Percentiles rank a stretch among this genome's conserved stretches.
Conservation (phyloP, 2,329 filamentous ascomycete species). For the Trichoderma atroviride region DNA sequence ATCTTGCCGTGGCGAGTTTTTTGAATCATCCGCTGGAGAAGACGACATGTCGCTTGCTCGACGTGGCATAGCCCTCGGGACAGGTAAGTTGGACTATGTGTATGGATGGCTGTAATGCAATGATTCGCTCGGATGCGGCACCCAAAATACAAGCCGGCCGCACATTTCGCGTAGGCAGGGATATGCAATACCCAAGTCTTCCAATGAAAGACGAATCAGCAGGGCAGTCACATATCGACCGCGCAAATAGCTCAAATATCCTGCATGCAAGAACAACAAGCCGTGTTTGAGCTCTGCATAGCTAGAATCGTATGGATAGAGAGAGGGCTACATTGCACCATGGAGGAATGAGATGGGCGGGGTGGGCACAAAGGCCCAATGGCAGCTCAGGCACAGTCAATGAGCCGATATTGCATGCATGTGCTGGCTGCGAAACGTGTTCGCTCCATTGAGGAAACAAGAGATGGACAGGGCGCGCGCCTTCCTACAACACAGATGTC, state of each 20-base stretch:
- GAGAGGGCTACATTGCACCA: conserved; percentile 10
- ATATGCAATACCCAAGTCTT: neutral
- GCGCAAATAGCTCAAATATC: conserved; percentile 4
- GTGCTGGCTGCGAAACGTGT: neutral
- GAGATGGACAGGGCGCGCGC: neutral
- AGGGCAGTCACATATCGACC: conserved; percentile 20
- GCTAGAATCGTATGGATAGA: neutral
- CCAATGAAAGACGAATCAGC: neutral
- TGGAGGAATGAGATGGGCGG: neutral
- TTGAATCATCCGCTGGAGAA: neutral
- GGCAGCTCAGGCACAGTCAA: neutral
- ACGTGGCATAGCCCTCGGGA: neutral
- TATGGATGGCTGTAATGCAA: neutral
- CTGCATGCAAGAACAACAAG: conserved; percentile 20
- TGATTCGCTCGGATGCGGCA: conserved; percentile 11
- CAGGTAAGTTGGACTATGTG: neutral
- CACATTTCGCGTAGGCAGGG: neutral
- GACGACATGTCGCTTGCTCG: conserved; percentile 19
- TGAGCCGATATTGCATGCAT: neutral
- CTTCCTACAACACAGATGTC: neutral
- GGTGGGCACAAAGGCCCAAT: neutral
- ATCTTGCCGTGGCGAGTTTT: neutral
- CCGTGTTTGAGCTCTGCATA: neutral
- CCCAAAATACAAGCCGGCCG: neutral
- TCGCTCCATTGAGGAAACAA: neutral